Evolutionary conservation across 2,329 filamentous ascomycete genomes (phyloP), one percentile per base, ranked within the genome.

Genomic region (Fusarium foetens): DNA sequence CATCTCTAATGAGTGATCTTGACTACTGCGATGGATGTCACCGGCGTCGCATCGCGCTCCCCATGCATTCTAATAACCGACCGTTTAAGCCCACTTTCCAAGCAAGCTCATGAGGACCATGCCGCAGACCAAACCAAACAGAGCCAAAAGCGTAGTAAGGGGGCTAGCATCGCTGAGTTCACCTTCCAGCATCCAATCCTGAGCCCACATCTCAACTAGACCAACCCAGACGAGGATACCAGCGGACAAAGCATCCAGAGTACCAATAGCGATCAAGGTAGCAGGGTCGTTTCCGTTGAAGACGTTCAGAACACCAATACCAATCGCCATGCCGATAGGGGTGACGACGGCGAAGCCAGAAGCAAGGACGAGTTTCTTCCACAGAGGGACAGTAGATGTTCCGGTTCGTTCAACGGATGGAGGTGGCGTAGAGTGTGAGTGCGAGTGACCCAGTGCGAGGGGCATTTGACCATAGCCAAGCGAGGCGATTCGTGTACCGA

Each of bases 181-280:
- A 17, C 80, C 80, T 29, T 86, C 87, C 3, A 84, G 83, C 74
- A 89, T 86, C 93, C 93, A 95, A 77, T 95, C 93, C 39, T 88
- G 84, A 5, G 91, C 91, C 88, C 90, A 91, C 92, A 95, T 94
- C 82, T 94, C 92, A 0, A 94, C 92, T 1, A 94, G 81, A 2
- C 92, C 91, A 5, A 94, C 92, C 92, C 93, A 95, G 13, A 92
- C 82, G 27, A 95, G 84, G 46, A 95, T 93, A 35, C 93, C 93
- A 0, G 93, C 92, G 0, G 90, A 93, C 12, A 94, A 78, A 3
- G 92, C 91, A 79, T 95, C 90, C 1, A 95, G 83, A 0, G 92
- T 93, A 1, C 92, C 93, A 25, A 94, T 89, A 2, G 91, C 90
- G 48, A 94, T 82, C 42, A 94, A 84, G 0, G 92, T 94, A 6